A percentile compares a stretch with the other conserved stretches of the same genome.
Evolutionary conservation across 352 stramenopile species (phyloP).

Genomic region (Globisporangium yorkense): DNA sequence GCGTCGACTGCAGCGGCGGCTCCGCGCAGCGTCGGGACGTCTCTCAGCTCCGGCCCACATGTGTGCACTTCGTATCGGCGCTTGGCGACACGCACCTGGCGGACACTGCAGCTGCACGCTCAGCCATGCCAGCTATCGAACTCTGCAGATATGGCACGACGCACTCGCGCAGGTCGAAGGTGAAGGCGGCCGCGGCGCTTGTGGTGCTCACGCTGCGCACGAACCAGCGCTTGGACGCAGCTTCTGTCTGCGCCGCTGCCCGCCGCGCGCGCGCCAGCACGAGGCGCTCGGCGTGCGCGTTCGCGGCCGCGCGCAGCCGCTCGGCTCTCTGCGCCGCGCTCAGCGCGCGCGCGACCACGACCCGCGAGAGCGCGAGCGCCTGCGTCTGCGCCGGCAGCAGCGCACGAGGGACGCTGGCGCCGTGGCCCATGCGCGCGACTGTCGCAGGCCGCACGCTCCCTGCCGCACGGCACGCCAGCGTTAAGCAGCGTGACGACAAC

Average conservation of each 20-base stretch:
- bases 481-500: not conserved
- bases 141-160: slow-evolving; percentile 5
- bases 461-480: not conserved
- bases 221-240: slow-evolving; percentile 52
- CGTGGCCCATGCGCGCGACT: slow-evolving; percentile 34
- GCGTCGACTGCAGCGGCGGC: slow-evolving; percentile 7
- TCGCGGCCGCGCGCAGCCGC: slow-evolving; percentile 22
- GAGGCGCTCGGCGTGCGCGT: slow-evolving; percentile 30
- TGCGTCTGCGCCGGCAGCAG: slow-evolving; percentile 14
- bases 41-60: slow-evolving; percentile 39
- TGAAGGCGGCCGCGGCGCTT: slow-evolving; percentile 43
- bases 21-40: slow-evolving; percentile 37
- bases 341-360: slow-evolving; percentile 20
- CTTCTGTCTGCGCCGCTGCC: slow-evolving; percentile 41
- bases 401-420: slow-evolving; percentile 28
- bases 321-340: slow-evolving; percentile 28
- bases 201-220: slow-evolving; percentile 61
- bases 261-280: slow-evolving; percentile 35
- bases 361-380: slow-evolving; percentile 15
- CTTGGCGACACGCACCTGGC: slow-evolving; percentile 42
- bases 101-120: slow-evolving; percentile 24
- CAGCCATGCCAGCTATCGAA: not conserved
- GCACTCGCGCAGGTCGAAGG: slow-evolving; percentile 44
- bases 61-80: slow-evolving; percentile 50
- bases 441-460: not conserved